Evolutionary conservation across 1,284 basidiomycete species (phyloP), one percentile per base, ranked within the genome.

Genomic region (Apiotrichum gamsii): DNA sequence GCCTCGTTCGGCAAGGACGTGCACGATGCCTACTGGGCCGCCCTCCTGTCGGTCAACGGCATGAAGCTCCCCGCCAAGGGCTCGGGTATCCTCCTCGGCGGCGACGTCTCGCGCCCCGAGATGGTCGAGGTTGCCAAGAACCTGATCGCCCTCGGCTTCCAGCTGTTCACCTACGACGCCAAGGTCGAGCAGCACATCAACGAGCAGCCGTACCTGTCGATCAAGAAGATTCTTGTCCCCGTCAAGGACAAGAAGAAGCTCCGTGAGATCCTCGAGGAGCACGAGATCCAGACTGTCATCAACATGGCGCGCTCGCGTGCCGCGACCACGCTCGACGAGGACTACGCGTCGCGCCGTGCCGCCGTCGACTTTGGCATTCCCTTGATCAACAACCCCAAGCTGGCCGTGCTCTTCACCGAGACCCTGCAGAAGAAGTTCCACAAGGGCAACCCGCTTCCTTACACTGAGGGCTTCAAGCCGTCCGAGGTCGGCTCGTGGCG

Each of bases 61-160:
- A 66, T 72, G 49, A 83, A 83, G 66, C 74, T 84, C 58, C 88
- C 90, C 69, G 94, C 94, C 49, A 45, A 56, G 40, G 55, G 61
- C 43, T 65, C 64, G 11, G 68, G 68, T 47, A 63, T 70, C 53
- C 52, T 70, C 13, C 53, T 70, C 20, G 74, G 88, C 84, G 24
- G 93, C 89, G 72, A 95, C 91, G 69, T 96, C 86, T 4, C 77
- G 89, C 52, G 91, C 85, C 14, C 88, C 87, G 73, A 93, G 91
- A 76, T 77, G 62, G 51, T 53, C 39, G 48, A 45, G 21, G 65
- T 96, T 51, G 90, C 90, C 34, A 90, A 91, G 73, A 91, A 93
- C 70, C 76, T 94, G 60, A 94, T 96, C 69, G 90, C 94, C 72
- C 87, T 98, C 80, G 98, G 96, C 72, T 95, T 99, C 82, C 95